Evolutionary conservation across 768 basidiomycete species (phyloP).

Genomic region (Russula abietina): DNA sequence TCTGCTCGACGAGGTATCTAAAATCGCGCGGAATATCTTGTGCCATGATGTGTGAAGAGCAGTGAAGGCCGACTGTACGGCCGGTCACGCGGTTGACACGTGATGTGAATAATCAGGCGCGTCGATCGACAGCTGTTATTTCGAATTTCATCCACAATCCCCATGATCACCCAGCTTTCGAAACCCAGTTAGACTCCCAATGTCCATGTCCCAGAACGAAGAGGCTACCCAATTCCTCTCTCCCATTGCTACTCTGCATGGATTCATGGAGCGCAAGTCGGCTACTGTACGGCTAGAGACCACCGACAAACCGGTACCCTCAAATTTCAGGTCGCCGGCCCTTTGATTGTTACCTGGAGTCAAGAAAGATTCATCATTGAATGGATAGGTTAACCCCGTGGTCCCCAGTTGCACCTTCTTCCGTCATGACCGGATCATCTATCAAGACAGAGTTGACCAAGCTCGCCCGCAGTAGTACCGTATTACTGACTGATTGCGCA

Average conservation of each 20-base stretch:
- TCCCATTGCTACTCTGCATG: constrained; percentile 21
- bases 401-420: not conserved
- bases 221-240: constrained; percentile 30
- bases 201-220: constrained; percentile 28
- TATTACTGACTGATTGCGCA: not conserved
- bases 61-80: too few relatives aligned
- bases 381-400: not conserved
- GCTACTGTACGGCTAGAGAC: not conserved
- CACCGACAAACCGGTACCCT: not conserved
- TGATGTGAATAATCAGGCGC: too few relatives aligned
- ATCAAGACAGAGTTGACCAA: not conserved
- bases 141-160: not conserved
- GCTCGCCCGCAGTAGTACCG: not conserved
- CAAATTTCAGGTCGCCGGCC: not conserved
- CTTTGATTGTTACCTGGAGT: not conserved
- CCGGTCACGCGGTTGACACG: too few relatives aligned
- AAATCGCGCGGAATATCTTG: constrained; percentile 20
- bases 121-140: too few relatives aligned
- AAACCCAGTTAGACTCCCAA: not conserved
- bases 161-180: not conserved
- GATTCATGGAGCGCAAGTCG: not conserved
- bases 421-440: not conserved
- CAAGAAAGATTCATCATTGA: not conserved
- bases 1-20: constrained; percentile 10
- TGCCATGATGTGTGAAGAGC: not conserved